Base-by-base conservation (phyloP, 2,329 filamentous ascomycete species). In the Pseudonectria foliicola region DNA sequence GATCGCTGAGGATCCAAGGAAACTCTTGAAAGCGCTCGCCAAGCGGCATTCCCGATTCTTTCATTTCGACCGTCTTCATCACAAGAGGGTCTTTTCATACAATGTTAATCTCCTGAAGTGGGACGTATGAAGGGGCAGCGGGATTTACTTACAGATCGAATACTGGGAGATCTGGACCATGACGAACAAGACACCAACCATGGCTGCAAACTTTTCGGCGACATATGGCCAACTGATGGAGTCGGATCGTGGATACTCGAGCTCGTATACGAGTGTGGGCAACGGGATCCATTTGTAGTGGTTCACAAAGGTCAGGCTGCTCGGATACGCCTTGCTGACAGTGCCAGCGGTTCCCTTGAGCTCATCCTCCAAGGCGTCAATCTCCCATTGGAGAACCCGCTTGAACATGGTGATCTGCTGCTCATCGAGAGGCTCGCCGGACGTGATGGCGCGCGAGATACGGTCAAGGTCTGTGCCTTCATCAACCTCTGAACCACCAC, bases 91-190 rank as follows among this genome's bases (percentile, higher is more conserved):
- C 63, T 65, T n/a, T 21, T 6, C 27, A n/a, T 10, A 1, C 16
- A 25, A 13, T 10, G 23, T 52, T 33, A 50, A 42, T 21, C n/a
- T n/a, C 12, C 13, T 3, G 12, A 27, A 2, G 2, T 10, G 7
- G 3, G 8, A 12, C 6, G n/a, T 12, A 4, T n/a, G n/a, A n/a
- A n/a, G n/a, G n/a, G n/a, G n/a, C n/a, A n/a, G n/a, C n/a, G n/a
- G n/a, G n/a, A n/a, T n/a, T 6, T 11, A 40, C 58, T 40, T 34
- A 64, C 62, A 88, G 45, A 89, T 86, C 50, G 77, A 85, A 14
- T 79, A 73, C 60, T 89, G 83, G 0, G 79, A 82, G 33, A 89
- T 69, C 53, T 86, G 76, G 42, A 86, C 81, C 85, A 89, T 89
- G 42, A 87, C 76, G 50, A 81, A 79, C 26, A 88, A 75, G 37